phyloP scores from a whole-genome alignment of 2,329 filamentous ascomycete genomes.

The Graphilbum fragrans region DNA sequence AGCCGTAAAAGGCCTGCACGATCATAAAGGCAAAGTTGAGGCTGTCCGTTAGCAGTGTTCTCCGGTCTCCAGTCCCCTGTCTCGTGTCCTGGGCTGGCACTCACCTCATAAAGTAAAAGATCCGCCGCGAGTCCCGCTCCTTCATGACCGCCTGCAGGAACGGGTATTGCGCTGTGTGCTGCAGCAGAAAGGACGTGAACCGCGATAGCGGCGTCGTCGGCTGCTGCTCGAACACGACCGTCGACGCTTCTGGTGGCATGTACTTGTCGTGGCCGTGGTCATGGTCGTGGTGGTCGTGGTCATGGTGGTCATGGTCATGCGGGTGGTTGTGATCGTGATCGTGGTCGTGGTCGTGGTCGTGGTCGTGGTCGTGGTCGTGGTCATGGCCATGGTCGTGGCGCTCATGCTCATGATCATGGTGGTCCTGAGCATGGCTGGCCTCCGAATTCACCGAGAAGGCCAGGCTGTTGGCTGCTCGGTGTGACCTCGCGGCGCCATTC shows the following conservation, averaged over 20 bases:
- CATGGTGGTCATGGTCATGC: slow-evolving; percentile 14
- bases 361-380: not conserved
- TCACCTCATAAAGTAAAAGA: slow-evolving; percentile 92
- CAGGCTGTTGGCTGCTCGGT: slow-evolving; percentile 11
- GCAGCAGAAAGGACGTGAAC: slow-evolving; percentile 63
- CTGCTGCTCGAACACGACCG: slow-evolving; percentile 17
- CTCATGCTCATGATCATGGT: slow-evolving; percentile 7
- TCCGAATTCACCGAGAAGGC: slow-evolving; percentile 5
- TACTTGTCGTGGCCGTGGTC: slow-evolving; percentile 10
- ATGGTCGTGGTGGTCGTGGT: slow-evolving; percentile 1
- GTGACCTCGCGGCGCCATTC: not conserved
- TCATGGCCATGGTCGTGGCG: not conserved
- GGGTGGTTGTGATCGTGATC: slow-evolving; percentile 16
- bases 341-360: slow-evolving; percentile 7
- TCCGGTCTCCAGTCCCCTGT: too few relatives aligned
- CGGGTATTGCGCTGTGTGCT: slow-evolving; percentile 56
- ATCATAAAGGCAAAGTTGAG: slow-evolving; percentile 94
- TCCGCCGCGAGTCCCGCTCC: slow-evolving; percentile 85
- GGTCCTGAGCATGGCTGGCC: slow-evolving; percentile 15
- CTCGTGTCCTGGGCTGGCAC: not conserved
- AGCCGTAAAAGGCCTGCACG: slow-evolving; percentile 88
- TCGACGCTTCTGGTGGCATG: slow-evolving; percentile 16
- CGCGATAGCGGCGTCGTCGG: slow-evolving; percentile 43
- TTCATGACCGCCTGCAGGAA: slow-evolving; percentile 75
- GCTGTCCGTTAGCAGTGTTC: slow-evolving; percentile 27